Evolutionary conservation across 1,284 basidiomycete genomes (phyloP).

Genomic region (Naganishia sp.): DNA sequence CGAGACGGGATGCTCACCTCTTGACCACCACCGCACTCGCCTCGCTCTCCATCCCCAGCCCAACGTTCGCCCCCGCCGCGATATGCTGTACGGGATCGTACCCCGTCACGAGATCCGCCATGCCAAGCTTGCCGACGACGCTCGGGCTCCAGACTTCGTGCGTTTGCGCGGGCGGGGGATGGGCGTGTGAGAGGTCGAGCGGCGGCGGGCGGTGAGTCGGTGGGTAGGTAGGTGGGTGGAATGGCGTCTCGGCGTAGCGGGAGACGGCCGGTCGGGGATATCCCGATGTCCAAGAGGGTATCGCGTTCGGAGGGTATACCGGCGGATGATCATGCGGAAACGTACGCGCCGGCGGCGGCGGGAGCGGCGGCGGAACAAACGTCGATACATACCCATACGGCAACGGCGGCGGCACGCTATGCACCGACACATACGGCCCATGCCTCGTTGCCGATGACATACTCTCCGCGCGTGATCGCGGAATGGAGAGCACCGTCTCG

Average conservation of each 20-base stretch:
- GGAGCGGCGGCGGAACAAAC: neutral
- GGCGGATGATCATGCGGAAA: neutral
- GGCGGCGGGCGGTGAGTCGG: neutral
- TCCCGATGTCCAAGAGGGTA: neutral
- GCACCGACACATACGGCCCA: too few relatives aligned
- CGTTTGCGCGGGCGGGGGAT: neutral
- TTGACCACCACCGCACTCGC: neutral
- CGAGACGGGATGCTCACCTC: neutral
- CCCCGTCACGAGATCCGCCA: constrained; percentile 23
- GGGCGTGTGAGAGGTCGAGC: neutral
- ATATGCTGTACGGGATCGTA: constrained; percentile 27
- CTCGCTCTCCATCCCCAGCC: neutral
- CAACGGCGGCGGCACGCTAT: neutral
- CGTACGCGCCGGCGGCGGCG: neutral
- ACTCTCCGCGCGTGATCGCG: constrained; percentile 6
- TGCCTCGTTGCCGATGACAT: neutral
- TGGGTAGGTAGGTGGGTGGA: neutral
- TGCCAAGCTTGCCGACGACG: constrained; percentile 12
- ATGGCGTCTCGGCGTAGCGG: neutral
- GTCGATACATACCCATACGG: neutral
- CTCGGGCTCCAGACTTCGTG: constrained; percentile 16
- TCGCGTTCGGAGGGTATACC: neutral
- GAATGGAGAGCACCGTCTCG: constrained; percentile 5
- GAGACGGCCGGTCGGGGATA: neutral
- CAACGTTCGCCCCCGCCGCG: constrained; percentile 10